A percentile compares a stretch with the other conserved stretches of the same genome.
These are phyloP conservation scores for Cystobasidiopsis lactophilus DNA, from an alignment of 768 basidiomycete species.

Conservation along the genomic window DNA sequence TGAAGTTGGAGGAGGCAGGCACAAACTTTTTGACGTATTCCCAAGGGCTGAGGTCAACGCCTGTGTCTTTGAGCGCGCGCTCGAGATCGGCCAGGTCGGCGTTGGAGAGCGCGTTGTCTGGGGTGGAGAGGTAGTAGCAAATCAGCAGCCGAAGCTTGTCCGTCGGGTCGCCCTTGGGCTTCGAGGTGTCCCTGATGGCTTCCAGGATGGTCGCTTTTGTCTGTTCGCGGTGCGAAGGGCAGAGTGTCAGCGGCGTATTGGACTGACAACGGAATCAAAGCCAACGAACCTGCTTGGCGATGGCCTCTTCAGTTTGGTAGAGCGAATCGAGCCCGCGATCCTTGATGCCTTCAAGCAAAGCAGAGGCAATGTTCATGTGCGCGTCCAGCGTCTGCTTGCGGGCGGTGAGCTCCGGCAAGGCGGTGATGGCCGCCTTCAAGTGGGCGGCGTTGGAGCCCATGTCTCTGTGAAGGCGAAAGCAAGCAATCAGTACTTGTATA, in stretches of 20 bases:
- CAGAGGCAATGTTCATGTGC: constrained; percentile 98
- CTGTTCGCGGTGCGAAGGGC: constrained; percentile 24
- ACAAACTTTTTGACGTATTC: constrained; percentile 61
- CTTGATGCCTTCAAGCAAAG: constrained; percentile 84
- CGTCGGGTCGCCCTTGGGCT: constrained; percentile 43
- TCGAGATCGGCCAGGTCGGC: constrained; percentile 77
- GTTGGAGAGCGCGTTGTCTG: constrained; percentile 51
- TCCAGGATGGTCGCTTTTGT: constrained; percentile 61
- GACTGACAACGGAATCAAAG: too few relatives aligned
- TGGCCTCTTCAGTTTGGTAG: constrained; percentile 88
- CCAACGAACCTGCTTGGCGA: constrained; percentile 53
- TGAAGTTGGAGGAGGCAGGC: background rate
- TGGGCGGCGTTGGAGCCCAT: constrained; percentile 80
- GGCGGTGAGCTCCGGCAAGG: constrained; percentile 85
- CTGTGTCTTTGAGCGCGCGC: constrained; percentile 58
- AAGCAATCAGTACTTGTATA: too few relatives aligned
- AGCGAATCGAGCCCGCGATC: constrained; percentile 81
- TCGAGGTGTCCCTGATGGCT: constrained; percentile 48
- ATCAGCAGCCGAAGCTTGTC: constrained; percentile 87
- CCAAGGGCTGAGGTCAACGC: constrained; percentile 51
- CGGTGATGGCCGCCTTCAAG: constrained; percentile 89
- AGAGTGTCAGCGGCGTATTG: background rate
- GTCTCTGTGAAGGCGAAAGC: constrained; percentile 35
- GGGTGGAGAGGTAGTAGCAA: constrained; percentile 78
- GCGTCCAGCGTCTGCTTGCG: constrained; percentile 90